A percentile compares a stretch with the other conserved stretches of the same genome.
Evolutionary conservation across 768 basidiomycete species (phyloP).

Genomic region (Calocera cornea): DNA sequence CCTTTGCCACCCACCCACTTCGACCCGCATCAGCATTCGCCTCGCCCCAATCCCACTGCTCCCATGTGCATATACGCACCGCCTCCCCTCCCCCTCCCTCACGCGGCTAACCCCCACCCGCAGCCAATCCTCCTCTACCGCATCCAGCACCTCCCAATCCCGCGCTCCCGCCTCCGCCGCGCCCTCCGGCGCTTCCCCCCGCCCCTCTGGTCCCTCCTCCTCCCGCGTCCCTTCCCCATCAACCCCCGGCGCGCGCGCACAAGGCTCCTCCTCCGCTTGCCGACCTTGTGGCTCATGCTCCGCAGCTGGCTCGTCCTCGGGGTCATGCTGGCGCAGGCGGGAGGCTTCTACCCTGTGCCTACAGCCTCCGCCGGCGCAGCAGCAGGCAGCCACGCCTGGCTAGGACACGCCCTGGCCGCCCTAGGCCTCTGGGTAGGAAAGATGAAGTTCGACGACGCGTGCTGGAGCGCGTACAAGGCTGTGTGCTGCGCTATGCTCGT

Average conservation of each 20-base stretch:
- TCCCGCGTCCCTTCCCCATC: conserved; percentile 42
- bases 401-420: not conserved
- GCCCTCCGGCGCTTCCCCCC: not conserved
- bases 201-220: conserved; percentile 20
- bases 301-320: conserved; percentile 46
- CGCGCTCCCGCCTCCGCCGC: conserved; percentile 17
- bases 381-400: not conserved
- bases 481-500: conserved; percentile 52
- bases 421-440: conserved; percentile 35
- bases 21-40: not conserved
- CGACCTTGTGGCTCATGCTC: conserved; percentile 47
- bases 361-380: conserved; percentile 27
- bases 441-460: conserved; percentile 47
- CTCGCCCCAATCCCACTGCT: not conserved
- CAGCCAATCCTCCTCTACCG: conserved; percentile 60
- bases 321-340: conserved; percentile 44
- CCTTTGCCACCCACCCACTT: not conserved
- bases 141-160: conserved; percentile 52
- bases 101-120: not conserved
- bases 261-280: conserved; percentile 45
- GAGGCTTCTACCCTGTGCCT: conserved; percentile 16
- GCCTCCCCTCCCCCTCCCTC: not conserved
- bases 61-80: not conserved
- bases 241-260: conserved; percentile 47
- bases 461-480: conserved; percentile 61